Percentiles rank a stretch among this genome's conserved stretches.
Conservation (phyloP, 1,284 basidiomycete species). For the Heterobasidion irregulare region DNA sequence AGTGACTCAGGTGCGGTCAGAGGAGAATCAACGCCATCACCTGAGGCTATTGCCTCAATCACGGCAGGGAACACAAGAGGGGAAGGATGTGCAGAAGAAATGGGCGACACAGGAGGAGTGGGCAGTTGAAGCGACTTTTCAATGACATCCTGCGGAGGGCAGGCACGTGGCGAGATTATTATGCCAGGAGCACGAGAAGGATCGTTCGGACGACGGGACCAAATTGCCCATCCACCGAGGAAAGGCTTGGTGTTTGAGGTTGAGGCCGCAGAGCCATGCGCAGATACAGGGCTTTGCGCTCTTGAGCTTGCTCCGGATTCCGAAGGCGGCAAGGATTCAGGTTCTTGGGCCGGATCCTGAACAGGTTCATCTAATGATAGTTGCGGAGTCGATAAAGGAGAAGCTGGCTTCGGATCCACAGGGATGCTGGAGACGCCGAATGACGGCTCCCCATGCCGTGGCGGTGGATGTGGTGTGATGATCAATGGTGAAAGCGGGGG, state of each 20-base stretch:
- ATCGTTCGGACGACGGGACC: constrained; percentile 57
- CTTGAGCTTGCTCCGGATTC: constrained; percentile 1
- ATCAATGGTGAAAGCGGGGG: constrained; percentile 23
- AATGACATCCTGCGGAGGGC: constrained; percentile 48
- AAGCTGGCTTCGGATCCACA: background rate
- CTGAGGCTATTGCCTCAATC: background rate
- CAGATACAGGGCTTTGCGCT: constrained; percentile 4
- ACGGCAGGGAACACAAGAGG: background rate
- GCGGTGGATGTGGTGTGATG: constrained; percentile 16
- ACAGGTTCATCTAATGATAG: background rate
- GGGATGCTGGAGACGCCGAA: background rate
- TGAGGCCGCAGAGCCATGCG: background rate
- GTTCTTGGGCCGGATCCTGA: background rate
- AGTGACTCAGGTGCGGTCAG: background rate
- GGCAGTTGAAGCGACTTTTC: constrained; percentile 40
- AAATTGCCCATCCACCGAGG: constrained; percentile 40
- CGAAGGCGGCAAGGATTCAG: constrained; percentile 1
- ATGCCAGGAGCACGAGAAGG: constrained; percentile 55
- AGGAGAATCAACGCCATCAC: background rate
- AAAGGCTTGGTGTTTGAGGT: background rate
- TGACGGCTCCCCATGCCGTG: constrained; percentile 9
- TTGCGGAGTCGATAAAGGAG: background rate
- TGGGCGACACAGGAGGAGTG: constrained; percentile 38
- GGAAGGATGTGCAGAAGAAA: background rate
- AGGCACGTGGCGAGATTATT: constrained; percentile 54